Evolutionary conservation across 345 rosid genomes (phyloP).

Genomic region (Luvunga scandens): DNA sequence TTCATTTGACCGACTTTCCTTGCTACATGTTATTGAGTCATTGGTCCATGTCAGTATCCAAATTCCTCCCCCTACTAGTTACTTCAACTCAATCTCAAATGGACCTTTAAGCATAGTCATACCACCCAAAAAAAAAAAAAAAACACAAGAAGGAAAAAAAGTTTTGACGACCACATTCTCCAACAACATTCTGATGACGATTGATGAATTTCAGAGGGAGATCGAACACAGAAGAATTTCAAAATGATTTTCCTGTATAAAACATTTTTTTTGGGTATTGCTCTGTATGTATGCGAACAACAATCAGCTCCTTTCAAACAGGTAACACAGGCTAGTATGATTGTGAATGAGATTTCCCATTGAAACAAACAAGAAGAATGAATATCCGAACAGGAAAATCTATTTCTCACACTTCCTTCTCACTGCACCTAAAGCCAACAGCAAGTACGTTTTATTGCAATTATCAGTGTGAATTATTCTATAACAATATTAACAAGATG

Average conservation of each 20-base stretch:
- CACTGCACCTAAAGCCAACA: conserved; percentile 5
- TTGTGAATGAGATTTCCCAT: background rate
- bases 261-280: background rate
- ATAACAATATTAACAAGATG: conserved; percentile 33
- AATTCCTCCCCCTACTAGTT: no score
- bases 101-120: no score
- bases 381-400: conserved; percentile 11
- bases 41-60: no score
- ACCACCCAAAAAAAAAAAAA: no score
- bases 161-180: no score
- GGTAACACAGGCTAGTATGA: background rate
- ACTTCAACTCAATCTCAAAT: no score
- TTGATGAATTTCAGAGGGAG: background rate
- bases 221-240: background rate
- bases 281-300: background rate
- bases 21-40: no score
- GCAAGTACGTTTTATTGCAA: conserved; percentile 13
- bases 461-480: conserved; percentile 4
- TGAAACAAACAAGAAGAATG: background rate
- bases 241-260: background rate
- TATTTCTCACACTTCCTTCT: conserved; percentile 20
- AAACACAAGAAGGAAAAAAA: no score
- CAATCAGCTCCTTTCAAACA: conserved; percentile 4
- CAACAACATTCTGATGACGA: background rate
- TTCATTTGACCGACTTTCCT: no score